Conservation (phyloP, 164 flowering plant species). For the Vitis rotundifolia region DNA sequence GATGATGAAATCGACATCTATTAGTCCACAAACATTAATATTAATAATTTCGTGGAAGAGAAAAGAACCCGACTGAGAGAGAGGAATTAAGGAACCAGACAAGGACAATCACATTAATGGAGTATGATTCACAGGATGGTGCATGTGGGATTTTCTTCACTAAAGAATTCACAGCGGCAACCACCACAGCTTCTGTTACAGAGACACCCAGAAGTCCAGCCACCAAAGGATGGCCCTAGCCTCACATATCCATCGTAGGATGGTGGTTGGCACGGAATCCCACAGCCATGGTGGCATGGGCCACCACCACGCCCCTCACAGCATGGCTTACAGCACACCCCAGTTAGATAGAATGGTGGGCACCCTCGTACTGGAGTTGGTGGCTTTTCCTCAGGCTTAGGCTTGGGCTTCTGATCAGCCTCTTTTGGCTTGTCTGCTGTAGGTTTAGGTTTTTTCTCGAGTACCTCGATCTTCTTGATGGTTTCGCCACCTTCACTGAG, state of each 20-base stretch:
- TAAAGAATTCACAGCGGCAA: not conserved
- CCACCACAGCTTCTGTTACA: conserved; percentile 3
- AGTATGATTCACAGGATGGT: not conserved
- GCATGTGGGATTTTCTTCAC: not conserved
- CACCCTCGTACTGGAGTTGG: too few relatives aligned
- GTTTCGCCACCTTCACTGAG: conserved; percentile 26
- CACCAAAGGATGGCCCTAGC: conserved; percentile 5
- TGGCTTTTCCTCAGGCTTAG: too few relatives aligned
- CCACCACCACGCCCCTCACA: conserved; percentile 9
- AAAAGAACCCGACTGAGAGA: not conserved
- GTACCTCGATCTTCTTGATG: conserved; percentile 31
- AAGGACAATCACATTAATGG: not conserved
- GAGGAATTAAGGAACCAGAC: too few relatives aligned
- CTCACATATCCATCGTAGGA: conserved; percentile 12
- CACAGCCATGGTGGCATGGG: not conserved
- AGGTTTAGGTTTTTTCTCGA: too few relatives aligned
- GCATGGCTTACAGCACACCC: conserved; percentile 12
- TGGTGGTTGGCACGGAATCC: not conserved
- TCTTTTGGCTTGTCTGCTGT: too few relatives aligned
- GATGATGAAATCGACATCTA: too few relatives aligned
- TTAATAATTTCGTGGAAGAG: too few relatives aligned
- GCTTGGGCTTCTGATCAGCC: too few relatives aligned
- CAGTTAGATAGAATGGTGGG: not conserved
- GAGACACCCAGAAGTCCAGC: not conserved
- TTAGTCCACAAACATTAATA: too few relatives aligned